Percentiles rank a stretch among this genome's conserved stretches.
phyloP scores from a whole-genome alignment of 2,329 filamentous ascomycete genomes.

The Fusarium guadeloupense region DNA sequence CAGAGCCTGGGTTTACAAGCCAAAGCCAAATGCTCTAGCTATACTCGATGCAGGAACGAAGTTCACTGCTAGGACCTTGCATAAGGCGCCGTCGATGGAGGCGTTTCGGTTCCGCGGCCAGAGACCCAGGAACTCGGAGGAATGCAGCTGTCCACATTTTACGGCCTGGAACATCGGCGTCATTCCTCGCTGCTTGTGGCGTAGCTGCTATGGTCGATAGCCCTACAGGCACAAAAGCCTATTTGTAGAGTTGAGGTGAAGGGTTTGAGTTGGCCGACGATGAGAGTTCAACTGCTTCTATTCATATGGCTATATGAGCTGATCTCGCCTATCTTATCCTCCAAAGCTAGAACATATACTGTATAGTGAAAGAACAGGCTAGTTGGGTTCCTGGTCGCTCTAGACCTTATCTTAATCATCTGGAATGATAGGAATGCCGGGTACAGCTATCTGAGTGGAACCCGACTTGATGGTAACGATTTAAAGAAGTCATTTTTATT shows the following conservation, averaged over 20 bases:
- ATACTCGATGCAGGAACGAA: constrained; percentile 14
- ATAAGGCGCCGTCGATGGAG: neutral
- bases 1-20: neutral
- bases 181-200: constrained; percentile 5
- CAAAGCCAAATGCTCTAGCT: neutral
- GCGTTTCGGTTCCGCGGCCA: neutral
- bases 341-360: neutral
- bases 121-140: constrained; percentile 4
- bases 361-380: too few species aligned
- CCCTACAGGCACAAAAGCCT: neutral
- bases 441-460: neutral
- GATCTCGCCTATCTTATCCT: neutral
- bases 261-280: neutral
- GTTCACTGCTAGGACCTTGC: constrained; percentile 4
- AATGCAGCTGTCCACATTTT: neutral
- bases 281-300: neutral
- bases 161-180: constrained; percentile 10
- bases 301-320: neutral
- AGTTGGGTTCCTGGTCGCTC: neutral
- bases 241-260: neutral
- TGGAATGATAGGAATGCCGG: constrained; percentile 12
- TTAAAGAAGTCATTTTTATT: neutral
- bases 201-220: neutral
- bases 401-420: neutral
- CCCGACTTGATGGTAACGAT: neutral